phyloP scores from a whole-genome alignment of 2,329 filamentous ascomycete genomes.

The Aspergillus sp. region DNA sequence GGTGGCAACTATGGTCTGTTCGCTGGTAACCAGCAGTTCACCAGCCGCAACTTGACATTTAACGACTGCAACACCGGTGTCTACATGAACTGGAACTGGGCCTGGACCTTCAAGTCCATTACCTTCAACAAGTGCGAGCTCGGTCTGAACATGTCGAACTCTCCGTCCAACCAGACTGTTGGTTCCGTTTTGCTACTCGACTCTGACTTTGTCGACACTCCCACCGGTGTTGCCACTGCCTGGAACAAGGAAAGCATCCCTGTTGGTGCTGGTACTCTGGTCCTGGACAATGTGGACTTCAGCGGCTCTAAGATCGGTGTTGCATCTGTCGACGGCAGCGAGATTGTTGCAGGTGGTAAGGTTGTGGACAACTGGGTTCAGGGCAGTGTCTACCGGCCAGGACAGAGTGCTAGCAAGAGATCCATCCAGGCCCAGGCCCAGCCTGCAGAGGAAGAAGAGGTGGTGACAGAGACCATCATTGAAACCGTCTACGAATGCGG shows the following conservation, averaged over 20 bases:
- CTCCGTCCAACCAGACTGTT: slow-evolving; percentile 67
- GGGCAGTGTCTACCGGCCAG: slow-evolving; percentile 67
- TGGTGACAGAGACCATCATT: slow-evolving; percentile 27
- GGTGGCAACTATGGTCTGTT: slow-evolving; percentile 77
- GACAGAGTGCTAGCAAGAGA: slow-evolving; percentile 26
- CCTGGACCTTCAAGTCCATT: slow-evolving; percentile 76
- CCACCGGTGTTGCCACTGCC: slow-evolving; percentile 72
- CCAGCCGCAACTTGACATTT: slow-evolving; percentile 78
- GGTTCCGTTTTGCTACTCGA: slow-evolving; percentile 84
- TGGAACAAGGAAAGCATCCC: slow-evolving; percentile 64
- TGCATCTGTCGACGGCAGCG: slow-evolving; percentile 54
- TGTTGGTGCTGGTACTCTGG: slow-evolving; percentile 73
- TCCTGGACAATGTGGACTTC: slow-evolving; percentile 90
- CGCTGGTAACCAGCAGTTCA: slow-evolving; percentile 85
- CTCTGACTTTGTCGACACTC: slow-evolving; percentile 73
- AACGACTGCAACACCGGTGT: slow-evolving; percentile 79
- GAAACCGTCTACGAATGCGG: slow-evolving; percentile 27
- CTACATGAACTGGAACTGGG: slow-evolving; percentile 91
- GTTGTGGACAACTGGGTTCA: slow-evolving; percentile 74
- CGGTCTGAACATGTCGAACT: slow-evolving; percentile 75
- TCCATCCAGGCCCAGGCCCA: slow-evolving; percentile 17
- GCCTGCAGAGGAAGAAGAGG: slow-evolving; percentile 7
- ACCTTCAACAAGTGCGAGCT: slow-evolving; percentile 72
- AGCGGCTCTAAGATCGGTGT: slow-evolving; percentile 68
- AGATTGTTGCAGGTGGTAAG: slow-evolving; percentile 67